Percentiles rank a stretch among this genome's conserved stretches.
phyloP scores from a whole-genome alignment of 2,329 filamentous ascomycete genomes.

The Hymenoscyphus linearis region DNA sequence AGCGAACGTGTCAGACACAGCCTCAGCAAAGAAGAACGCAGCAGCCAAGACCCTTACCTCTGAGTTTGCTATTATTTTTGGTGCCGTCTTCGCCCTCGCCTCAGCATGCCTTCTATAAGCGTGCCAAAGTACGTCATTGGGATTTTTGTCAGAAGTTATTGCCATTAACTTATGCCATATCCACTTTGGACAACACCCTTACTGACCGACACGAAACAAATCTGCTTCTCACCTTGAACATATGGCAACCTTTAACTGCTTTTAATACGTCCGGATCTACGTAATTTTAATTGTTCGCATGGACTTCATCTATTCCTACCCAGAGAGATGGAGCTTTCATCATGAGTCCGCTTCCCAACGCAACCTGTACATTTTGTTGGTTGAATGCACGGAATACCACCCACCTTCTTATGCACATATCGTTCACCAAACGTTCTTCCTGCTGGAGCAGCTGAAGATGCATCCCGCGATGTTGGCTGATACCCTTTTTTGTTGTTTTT shows the following conservation, averaged over 20 bases:
- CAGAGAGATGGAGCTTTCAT: not conserved
- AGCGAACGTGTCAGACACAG: slow-evolving; percentile 6
- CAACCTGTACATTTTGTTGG: not conserved
- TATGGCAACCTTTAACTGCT: slow-evolving; percentile 11
- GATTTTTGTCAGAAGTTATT: not conserved
- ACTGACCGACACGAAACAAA: not conserved
- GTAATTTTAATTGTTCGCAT: slow-evolving; percentile 18
- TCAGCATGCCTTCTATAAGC: slow-evolving; percentile 21
- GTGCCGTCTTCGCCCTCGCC: slow-evolving; percentile 19
- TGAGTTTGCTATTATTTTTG: slow-evolving; percentile 16
- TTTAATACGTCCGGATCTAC: slow-evolving; percentile 30
- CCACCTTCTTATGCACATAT: slow-evolving; percentile 10
- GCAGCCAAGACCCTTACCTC: slow-evolving; percentile 17
- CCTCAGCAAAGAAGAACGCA: slow-evolving; percentile 15
- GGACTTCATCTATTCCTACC: not conserved
- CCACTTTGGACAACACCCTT: not conserved
- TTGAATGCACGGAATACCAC: not conserved
- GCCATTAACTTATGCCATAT: not conserved
- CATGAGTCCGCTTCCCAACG: not conserved
- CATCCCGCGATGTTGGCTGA: slow-evolving; percentile 9
- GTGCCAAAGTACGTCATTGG: not conserved
- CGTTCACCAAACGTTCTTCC: slow-evolving; percentile 3
- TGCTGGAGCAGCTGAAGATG: slow-evolving; percentile 11
- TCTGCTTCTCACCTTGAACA: slow-evolving; percentile 7
- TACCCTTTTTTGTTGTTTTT: slow-evolving; percentile 7